Base-by-base conservation (phyloP, 2,329 filamentous ascomycete species). In the Dissoconium aciculare region DNA sequence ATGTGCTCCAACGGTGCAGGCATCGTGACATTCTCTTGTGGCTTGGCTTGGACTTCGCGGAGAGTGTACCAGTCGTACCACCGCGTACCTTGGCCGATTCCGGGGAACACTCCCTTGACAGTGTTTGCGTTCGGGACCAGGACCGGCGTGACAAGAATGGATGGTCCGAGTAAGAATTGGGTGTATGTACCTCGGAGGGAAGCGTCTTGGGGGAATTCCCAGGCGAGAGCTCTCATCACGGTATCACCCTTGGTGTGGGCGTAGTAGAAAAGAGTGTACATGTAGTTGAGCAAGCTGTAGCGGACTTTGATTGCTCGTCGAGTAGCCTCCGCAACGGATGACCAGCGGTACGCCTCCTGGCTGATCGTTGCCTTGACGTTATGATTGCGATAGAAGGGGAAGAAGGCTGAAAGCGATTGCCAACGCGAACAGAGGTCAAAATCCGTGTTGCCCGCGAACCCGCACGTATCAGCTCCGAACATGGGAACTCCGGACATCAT, bases 41-140 rank as follows among this genome's bases (percentile, higher is more conserved):
- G 54, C 11, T 56, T 36, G 1, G 58, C 63, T 10, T 57, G 21
- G 3, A 78, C 59, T 0, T 59, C 59, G 1, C 60, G 62, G 30
- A 71, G 66, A 11, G 65, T 74, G 50, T 82, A 81, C 75, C 76
- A 83, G 49, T 83, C 78, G 43, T 81, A 84, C 72, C 76, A 84
- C 1, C 69, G 52, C 15, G 67, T 67, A 12, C 57, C 69, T 1
- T 62, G 52, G 2, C 62, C 60, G 2, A 70, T 51, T 5, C 75
- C 75, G 0, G 78, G 78, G 49, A 82, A 80, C 2, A 80, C 67
- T 11, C 71, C 77, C n/a, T 66, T 57, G 9, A 81, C 75, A 1
- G 60, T 65, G 0, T 56, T 64, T 5, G 66, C 67, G 4, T 67
- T 71, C 34, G 71, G 69, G 3, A 61, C 65, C 4, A 81, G 61